Conservation (phyloP, 305 asterid species). For the Nicotiana rustica region DNA sequence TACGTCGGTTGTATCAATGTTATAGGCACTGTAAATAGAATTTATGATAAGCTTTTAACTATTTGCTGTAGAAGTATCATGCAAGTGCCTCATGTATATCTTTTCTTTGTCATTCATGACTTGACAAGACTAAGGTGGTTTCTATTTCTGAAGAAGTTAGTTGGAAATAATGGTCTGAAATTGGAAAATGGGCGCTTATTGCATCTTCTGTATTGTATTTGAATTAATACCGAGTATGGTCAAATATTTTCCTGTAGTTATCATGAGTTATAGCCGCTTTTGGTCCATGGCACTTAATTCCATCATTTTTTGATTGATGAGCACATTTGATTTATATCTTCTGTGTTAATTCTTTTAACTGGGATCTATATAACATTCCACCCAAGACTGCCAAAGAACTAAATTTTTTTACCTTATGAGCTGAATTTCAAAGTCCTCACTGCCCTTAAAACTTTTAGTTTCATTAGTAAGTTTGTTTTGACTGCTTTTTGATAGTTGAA, state of each 20-base stretch:
- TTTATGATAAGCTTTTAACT: not conserved
- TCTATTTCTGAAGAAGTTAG: not conserved
- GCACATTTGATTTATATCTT: not conserved
- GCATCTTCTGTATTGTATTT: constrained; percentile 17
- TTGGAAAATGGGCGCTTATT: constrained; percentile 27
- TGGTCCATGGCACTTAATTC: not conserved
- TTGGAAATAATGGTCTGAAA: constrained; percentile 24
- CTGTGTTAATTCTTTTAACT: not conserved
- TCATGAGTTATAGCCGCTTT: not conserved
- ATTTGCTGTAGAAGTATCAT: not conserved
- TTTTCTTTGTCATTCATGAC: constrained; percentile 23
- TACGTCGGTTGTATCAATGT: not conserved
- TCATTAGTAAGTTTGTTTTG: constrained; percentile 3
- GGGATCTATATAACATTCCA: not conserved
- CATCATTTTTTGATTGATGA: not conserved
- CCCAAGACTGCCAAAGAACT: not conserved
- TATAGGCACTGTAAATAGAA: constrained; percentile 22
- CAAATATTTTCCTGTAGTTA: constrained; percentile 9
- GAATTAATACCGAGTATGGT: not conserved
- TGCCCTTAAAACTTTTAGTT: constrained; percentile 11
- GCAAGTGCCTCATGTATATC: not conserved
- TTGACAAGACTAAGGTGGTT: not conserved
- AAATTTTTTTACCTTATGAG: not conserved
- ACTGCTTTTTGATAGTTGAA: not conserved
- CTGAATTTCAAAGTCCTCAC: not conserved